phyloP scores from a whole-genome alignment of 2,329 filamentous ascomycete genomes.

The Pseudopyricularia cyperi region DNA sequence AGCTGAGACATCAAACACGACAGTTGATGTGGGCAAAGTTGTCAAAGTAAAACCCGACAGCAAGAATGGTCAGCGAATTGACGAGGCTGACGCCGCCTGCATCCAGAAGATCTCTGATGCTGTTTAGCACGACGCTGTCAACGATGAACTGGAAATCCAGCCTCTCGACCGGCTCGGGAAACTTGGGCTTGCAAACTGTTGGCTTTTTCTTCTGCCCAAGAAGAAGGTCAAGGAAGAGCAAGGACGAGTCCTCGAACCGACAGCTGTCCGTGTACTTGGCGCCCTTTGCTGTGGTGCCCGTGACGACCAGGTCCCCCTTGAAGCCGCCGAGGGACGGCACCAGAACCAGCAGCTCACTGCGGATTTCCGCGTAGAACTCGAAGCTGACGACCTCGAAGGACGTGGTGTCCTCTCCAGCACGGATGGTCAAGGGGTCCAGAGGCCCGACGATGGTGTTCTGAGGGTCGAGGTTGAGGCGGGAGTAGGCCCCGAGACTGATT shows the following conservation, averaged over 20 bases:
- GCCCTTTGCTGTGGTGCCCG: background rate
- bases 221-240: background rate
- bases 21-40: background rate
- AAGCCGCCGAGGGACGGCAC: background rate
- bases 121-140: background rate
- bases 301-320: background rate
- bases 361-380: background rate
- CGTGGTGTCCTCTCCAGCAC: background rate
- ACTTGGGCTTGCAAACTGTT: background rate
- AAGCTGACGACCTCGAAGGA: background rate
- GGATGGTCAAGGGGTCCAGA: background rate
- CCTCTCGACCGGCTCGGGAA: background rate
- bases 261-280: background rate
- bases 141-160: background rate
- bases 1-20: background rate
- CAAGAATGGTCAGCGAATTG: background rate
- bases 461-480: background rate
- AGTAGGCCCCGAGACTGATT: background rate
- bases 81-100: background rate
- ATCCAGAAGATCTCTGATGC: background rate
- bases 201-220: background rate
- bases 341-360: background rate
- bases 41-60: background rate
- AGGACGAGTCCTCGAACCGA: background rate
- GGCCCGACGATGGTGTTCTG: background rate